Evolutionary conservation across 148 eudicot genomes (phyloP), one percentile per base, ranked within the genome.

Genomic region (Tetragonia tetragonoides): DNA sequence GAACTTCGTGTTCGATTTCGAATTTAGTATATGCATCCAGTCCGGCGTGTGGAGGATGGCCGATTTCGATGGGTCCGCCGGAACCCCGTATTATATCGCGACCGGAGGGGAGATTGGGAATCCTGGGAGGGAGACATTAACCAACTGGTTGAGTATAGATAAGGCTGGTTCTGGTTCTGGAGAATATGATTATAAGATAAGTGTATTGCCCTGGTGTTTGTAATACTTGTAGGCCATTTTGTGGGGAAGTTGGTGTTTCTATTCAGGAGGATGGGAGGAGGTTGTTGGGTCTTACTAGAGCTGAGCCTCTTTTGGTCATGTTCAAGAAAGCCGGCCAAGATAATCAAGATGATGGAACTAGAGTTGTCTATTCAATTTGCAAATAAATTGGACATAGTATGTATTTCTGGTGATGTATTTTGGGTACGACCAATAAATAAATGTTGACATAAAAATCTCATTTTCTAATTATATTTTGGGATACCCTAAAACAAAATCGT

Each of bases 141-240:
- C 68, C 62, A 87, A 83, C 34, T 87, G 90, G 90, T 89, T 89
- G 54, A 84, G 78, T 76, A 81, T 89, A 9, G 88, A 87, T 34
- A 85, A 84, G 72, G 65, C 49, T 21, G 74, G 73, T 67, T 23
- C 49, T 21, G 74, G 73, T 67, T 23, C 61, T 66, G 70, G 69
- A 9, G 16, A 65, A 34, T n/a, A 47, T 49, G 84, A 82, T 34
- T 86, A 90, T 73, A 85, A 88, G 86, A 84, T 90, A 3, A 3
- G 78, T 85, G 37, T 88, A 66, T 73, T 90, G 91, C 68, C 93
- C 93, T 1, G 78, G 74, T n/a, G 93, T 90, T 44, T 90, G 93
- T 39, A 10, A 77, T 7, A 66, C 17, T 62, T 90, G 93, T 86
- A 86, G 75, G 47, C 81, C 88, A 6, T 72, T 81, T 9, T 88